These are phyloP conservation scores for Pinus albicaulis DNA, from an alignment of 75 land plant genomes.

Conservation along the genomic window DNA sequence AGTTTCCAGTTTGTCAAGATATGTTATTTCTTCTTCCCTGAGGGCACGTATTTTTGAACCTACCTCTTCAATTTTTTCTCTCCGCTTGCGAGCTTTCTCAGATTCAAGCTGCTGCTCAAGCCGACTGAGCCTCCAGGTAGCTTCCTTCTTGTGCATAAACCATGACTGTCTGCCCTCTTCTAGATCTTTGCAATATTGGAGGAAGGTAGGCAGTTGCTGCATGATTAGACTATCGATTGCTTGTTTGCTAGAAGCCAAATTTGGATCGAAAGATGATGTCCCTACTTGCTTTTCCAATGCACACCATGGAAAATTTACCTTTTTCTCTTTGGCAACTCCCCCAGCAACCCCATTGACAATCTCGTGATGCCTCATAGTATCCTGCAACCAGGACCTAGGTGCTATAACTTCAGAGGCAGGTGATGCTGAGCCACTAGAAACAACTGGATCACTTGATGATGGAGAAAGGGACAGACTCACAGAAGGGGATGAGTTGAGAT, in stretches of 20 bases:
- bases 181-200: conserved; percentile 37
- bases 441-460: conserved; percentile 13
- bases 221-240: not conserved
- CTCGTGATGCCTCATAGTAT: conserved; percentile 8
- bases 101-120: conserved; percentile 51
- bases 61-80: conserved; percentile 36
- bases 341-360: conserved; percentile 1
- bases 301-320: conserved; percentile 10
- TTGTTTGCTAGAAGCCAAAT: not conserved
- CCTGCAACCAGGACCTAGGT: conserved; percentile 19
- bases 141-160: conserved; percentile 50
- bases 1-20: conserved; percentile 18
- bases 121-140: conserved; percentile 46
- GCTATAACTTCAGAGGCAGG: conserved; percentile 6
- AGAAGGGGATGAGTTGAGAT: conserved; percentile 23
- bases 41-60: conserved; percentile 14
- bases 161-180: conserved; percentile 41
- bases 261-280: conserved; percentile 13
- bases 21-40: conserved; percentile 20
- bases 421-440: conserved; percentile 11
- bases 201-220: conserved; percentile 9
- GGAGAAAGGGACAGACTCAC: conserved; percentile 36
- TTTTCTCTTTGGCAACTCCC: not conserved
- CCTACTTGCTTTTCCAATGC: not conserved
- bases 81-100: conserved; percentile 37